A percentile compares a stretch with the other conserved stretches of the same genome.
These are phyloP conservation scores for Sclerotinia sclerotiorum DNA, from an alignment of 2,329 filamentous ascomycete genomes.

Conservation along the genomic window DNA sequence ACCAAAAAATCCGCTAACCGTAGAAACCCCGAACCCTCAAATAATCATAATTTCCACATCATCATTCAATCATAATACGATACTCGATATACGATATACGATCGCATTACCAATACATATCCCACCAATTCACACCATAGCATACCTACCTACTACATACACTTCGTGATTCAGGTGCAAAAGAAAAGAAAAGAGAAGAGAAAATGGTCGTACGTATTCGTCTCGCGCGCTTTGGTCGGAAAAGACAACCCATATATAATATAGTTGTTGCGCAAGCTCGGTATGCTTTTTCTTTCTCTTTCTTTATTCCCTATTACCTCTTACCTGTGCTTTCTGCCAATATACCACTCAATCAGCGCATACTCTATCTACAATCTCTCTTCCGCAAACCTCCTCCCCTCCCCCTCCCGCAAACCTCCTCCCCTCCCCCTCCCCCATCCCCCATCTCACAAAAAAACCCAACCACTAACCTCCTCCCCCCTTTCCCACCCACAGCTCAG, in stretches of 20 bases:
- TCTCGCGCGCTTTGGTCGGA: conserved; percentile 87
- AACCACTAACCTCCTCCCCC: neutral
- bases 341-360: no score
- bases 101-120: neutral
- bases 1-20: neutral
- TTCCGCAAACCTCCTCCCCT: neutral
- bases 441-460: neutral
- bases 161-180: conserved; percentile 44
- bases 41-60: conserved; percentile 13
- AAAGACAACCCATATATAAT: conserved; percentile 91
- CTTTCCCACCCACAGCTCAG: conserved; percentile 60
- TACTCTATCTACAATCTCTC: no score
- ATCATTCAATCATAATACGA: neutral
- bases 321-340: no score
- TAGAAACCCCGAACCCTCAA: neutral
- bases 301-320: neutral
- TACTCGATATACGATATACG: neutral
- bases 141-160: neutral
- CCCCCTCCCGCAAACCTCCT: no score
- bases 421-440: neutral
- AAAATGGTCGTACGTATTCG: conserved; percentile 92
- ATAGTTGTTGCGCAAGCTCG: conserved; percentile 93
- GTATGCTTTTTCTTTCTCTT: conserved; percentile 49
- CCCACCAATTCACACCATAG: neutral
- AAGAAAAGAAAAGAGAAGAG: neutral